Evolutionary conservation across 2,329 filamentous ascomycete genomes (phyloP).

Genomic region (Colletotrichum caudatum): DNA sequence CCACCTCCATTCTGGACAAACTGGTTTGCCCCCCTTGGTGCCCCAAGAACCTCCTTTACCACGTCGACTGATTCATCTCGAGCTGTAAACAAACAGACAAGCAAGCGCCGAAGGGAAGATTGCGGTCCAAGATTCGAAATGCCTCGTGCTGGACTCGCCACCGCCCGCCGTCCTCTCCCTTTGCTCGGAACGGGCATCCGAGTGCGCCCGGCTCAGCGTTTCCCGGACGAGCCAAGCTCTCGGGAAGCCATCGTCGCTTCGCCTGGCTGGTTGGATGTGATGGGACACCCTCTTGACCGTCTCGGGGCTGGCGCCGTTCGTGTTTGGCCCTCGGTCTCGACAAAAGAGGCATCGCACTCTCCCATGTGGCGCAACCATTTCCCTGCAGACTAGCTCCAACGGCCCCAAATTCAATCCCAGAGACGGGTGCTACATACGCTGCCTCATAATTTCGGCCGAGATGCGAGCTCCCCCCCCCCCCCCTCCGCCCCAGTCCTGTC

Average conservation of each 20-base stretch:
- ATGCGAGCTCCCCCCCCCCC: neutral
- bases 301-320: slow-evolving; percentile 22
- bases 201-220: neutral
- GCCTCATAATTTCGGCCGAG: slow-evolving; percentile 28
- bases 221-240: too few species aligned
- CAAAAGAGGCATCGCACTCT: neutral
- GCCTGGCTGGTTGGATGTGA: neutral
- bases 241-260: too few species aligned
- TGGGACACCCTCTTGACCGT: slow-evolving; percentile 18
- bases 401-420: slow-evolving; percentile 1
- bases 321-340: slow-evolving; percentile 13
- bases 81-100: neutral
- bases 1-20: neutral
- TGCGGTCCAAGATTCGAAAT: neutral
- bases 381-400: slow-evolving; percentile 11
- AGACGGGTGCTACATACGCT: neutral
- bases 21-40: neutral
- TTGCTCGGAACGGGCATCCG: neutral
- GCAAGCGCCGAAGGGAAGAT: neutral
- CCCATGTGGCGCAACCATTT: slow-evolving; percentile 10
- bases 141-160: neutral
- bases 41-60: neutral
- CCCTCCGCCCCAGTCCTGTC: neutral
- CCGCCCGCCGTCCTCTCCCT: slow-evolving; percentile 5
- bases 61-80: neutral